phyloP scores from a whole-genome alignment of 2,329 filamentous ascomycete genomes.

The Parastagonospora nodorum region DNA sequence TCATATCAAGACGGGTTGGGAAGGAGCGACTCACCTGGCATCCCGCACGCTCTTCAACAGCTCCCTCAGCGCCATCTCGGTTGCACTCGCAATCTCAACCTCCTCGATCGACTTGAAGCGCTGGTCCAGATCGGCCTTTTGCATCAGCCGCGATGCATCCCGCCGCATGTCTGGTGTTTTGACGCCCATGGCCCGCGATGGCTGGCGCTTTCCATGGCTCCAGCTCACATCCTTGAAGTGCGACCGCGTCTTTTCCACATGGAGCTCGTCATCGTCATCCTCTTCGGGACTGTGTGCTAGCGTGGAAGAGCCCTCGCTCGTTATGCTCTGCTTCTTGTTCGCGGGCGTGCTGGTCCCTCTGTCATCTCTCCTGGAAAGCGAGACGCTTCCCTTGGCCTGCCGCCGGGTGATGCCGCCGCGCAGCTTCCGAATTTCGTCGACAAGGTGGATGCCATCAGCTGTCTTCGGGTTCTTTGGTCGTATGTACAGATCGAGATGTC shows the following conservation, averaged over 20 bases:
- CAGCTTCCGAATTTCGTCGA: constrained; percentile 84
- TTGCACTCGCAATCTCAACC: constrained; percentile 77
- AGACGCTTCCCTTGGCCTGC: constrained; percentile 71
- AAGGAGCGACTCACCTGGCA: constrained; percentile 65
- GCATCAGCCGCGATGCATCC: constrained; percentile 40
- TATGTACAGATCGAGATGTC: constrained; percentile 93
- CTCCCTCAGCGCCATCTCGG: constrained; percentile 84
- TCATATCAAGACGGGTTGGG: background rate
- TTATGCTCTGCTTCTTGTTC: constrained; percentile 26
- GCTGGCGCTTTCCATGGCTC: constrained; percentile 80
- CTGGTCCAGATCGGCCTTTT: constrained; percentile 67
- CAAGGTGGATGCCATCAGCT: constrained; percentile 84
- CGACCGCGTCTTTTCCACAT: constrained; percentile 41
- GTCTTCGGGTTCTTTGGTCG: constrained; percentile 90
- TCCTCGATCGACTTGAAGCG: constrained; percentile 70
- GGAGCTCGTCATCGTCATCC: constrained; percentile 23
- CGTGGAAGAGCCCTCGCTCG: constrained; percentile 33
- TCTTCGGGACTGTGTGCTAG: constrained; percentile 28
- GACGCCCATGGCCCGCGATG: constrained; percentile 50
- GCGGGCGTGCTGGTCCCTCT: constrained; percentile 34
- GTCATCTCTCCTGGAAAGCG: constrained; percentile 55
- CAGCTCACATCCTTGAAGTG: constrained; percentile 69
- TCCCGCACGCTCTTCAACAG: constrained; percentile 80
- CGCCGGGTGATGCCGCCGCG: constrained; percentile 85
- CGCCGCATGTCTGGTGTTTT: constrained; percentile 51